phyloP scores from a whole-genome alignment of 2,329 filamentous ascomycete genomes.

The Aspergillus melleus region DNA sequence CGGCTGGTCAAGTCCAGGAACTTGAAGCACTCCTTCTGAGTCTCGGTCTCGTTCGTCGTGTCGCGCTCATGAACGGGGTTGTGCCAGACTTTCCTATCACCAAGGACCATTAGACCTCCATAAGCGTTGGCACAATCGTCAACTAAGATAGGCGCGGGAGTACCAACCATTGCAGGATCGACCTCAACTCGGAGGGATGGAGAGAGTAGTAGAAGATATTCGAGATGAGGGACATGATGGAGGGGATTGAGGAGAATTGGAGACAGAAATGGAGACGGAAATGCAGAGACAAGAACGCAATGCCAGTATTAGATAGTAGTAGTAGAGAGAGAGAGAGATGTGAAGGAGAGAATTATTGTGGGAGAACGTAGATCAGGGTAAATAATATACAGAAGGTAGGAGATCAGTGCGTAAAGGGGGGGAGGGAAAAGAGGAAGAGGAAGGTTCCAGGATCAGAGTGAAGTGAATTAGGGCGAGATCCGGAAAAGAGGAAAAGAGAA shows the following conservation, averaged over 20 bases:
- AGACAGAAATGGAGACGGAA: no score
- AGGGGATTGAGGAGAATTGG: slow-evolving; percentile 19
- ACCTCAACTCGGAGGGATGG: slow-evolving; percentile 75
- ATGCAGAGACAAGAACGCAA: slow-evolving; percentile 8
- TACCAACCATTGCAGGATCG: slow-evolving; percentile 83
- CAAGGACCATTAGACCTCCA: slow-evolving; percentile 1
- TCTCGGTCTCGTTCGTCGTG: slow-evolving; percentile 69
- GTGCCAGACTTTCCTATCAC: slow-evolving; percentile 87
- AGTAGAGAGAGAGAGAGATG: neutral
- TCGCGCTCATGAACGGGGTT: slow-evolving; percentile 87
- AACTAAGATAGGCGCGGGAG: neutral
- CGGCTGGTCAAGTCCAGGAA: slow-evolving; percentile 86
- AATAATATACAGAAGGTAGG: neutral
- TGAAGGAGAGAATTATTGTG: neutral
- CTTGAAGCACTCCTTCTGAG: slow-evolving; percentile 79
- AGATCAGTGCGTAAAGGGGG: neutral
- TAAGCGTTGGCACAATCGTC: slow-evolving; percentile 16
- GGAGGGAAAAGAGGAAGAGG: neutral
- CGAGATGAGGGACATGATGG: slow-evolving; percentile 39
- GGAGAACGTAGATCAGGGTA: neutral
- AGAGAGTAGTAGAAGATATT: slow-evolving; percentile 69
- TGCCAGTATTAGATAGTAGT: neutral
- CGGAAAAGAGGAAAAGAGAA: neutral
- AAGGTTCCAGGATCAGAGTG: neutral
- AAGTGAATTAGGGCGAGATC: neutral